A percentile compares a stretch with the other conserved stretches of the same genome.
These are phyloP conservation scores for Monilinia laxa DNA, from an alignment of 2,329 filamentous ascomycete species.

Conservation along the genomic window DNA sequence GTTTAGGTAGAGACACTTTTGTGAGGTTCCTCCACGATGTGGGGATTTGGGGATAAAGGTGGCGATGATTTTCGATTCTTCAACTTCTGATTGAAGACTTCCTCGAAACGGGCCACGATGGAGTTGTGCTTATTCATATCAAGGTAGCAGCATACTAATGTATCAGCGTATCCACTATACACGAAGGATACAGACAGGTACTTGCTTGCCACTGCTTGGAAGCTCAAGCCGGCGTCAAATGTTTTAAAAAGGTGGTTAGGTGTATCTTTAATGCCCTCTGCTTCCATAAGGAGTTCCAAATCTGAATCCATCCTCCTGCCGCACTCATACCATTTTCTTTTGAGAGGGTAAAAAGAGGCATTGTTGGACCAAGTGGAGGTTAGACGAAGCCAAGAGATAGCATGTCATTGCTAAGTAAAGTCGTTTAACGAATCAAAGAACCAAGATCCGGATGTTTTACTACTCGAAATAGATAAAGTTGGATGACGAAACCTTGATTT, in stretches of 20 bases:
- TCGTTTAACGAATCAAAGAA: no score
- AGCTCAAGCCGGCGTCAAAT: conserved; percentile 2
- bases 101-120: neutral
- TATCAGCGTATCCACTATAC: neutral
- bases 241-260: neutral
- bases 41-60: neutral
- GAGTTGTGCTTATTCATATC: neutral
- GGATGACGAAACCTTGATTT: no score
- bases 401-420: neutral
- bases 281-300: neutral
- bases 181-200: neutral
- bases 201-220: no score
- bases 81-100: neutral
- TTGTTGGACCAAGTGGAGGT: conserved; percentile 1
- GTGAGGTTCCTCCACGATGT: neutral
- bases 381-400: neutral
- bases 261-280: conserved; percentile 8
- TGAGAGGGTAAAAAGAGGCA: neutral
- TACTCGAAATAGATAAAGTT: no score
- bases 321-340: neutral
- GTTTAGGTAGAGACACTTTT: conserved; percentile 9
- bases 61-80: conserved; percentile 21
- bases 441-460: no score
- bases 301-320: conserved; percentile 5
- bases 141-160: conserved; percentile 2